Base-by-base conservation (phyloP, 805 yeast genomes). In the Metschnikowia santaceciliae region DNA sequence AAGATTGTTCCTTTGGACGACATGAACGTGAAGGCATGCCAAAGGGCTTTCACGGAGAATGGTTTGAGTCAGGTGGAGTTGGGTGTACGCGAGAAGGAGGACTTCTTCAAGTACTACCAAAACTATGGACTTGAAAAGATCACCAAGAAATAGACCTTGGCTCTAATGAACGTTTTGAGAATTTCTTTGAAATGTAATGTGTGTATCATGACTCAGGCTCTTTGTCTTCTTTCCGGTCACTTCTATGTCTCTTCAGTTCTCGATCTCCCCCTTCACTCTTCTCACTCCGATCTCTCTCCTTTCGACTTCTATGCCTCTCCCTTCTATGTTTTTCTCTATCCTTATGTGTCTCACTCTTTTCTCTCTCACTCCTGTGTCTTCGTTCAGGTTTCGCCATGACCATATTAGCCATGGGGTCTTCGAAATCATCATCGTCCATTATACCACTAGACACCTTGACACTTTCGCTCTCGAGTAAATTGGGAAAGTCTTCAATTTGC, bases 401-500 rank as follows among this genome's bases (percentile, higher is more conserved):
- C 78, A 48, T 50, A n/a, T 32, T 57, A 4, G 58, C 64, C 69
- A 68, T 62, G 13, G 76, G 75, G 52, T 71, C 76, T 39, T 54
- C 58, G 45, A 69, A 67, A 33, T 70, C 71, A 50, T 54, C 44
- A n/a, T 67, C 70, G 32, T 46, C 46, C 32, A 37, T 48, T 13
- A 34, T 35, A 33, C 30, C 10, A 14, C 30, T 37, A 23, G 22
- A 10, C 42, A 39, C 17, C 22, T 7, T 7, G 19, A 39, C 19
- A 8, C n/a, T 7, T 39, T 39, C 32, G n/a, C 32, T 23, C 30
- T n/a, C 32, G 14, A 23, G 22, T 11, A 8, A 32, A 11, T n/a
- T 39, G 4, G 34, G 20, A 6, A n/a, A 5, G 6, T 58, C 62
- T 32, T 53, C 54, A 13, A 26, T 42, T 2, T 15, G 37, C 13